Conservation (phyloP, 176 grass and related monocot genomes). For the barley (Hordeum vulgare) region MorexV3_pseudomolecules_assembly NC_058523.1:502970907-502971406, state of each 20-base stretch:
- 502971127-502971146: slow-evolving; percentile 73
- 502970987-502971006: neutral
- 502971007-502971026: neutral
- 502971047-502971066: neutral
- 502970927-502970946: neutral
- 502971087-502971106: neutral
- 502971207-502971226: slow-evolving; percentile 88
- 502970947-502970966: neutral
- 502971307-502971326: too few relatives aligned
- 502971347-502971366: too few relatives aligned
- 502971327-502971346: too few relatives aligned
- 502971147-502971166: slow-evolving; percentile 94
- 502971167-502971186: slow-evolving; percentile 99
- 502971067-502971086: neutral
- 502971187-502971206: slow-evolving; percentile 73
- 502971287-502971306: too few relatives aligned
- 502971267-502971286: neutral
- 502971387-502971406: too few relatives aligned
- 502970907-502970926: slow-evolving; percentile 12
- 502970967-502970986: neutral
- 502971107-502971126: slow-evolving; percentile 25
- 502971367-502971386: too few relatives aligned
- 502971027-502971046: neutral
- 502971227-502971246: slow-evolving; percentile 67
- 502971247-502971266: slow-evolving; percentile 11